These are phyloP conservation scores for Coniochaeta pulveracea DNA, from an alignment of 2,329 filamentous ascomycete species.

Conservation along the genomic window DNA sequence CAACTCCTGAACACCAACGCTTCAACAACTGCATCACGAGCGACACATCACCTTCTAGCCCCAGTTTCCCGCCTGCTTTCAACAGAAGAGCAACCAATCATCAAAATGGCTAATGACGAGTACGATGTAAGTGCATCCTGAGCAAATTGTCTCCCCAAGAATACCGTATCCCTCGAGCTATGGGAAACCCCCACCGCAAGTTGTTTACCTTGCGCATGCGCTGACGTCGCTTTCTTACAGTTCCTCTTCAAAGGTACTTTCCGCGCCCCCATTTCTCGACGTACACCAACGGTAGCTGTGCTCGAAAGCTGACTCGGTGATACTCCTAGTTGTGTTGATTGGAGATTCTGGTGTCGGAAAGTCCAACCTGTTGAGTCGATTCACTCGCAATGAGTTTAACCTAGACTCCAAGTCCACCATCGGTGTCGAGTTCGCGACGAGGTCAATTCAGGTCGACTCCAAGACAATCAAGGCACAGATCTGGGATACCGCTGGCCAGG, in stretches of 20 bases:
- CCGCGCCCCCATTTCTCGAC: conserved; percentile 6
- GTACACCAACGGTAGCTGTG: neutral
- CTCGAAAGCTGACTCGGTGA: conserved; percentile 8
- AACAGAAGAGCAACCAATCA: no score
- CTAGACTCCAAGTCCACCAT: conserved; percentile 99
- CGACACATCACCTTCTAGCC: no score
- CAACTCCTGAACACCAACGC: conserved; percentile 12
- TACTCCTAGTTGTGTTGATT: conserved; percentile 76
- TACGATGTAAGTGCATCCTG: conserved; percentile 96
- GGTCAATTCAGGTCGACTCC: conserved; percentile 95
- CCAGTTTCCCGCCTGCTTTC: no score
- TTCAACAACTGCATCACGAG: conserved; percentile 7
- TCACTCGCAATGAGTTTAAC: conserved; percentile 99
- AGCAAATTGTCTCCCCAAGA: no score
- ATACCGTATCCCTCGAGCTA: no score
- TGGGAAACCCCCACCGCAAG: no score
- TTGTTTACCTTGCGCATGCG: conserved; percentile 15
- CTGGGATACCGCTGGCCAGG: conserved; percentile 98
- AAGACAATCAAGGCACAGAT: conserved; percentile 99
- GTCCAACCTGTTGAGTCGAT: conserved; percentile 98
- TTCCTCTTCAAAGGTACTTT: conserved; percentile 93
- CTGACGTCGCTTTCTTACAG: conserved; percentile 37
- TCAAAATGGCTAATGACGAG: conserved; percentile 96
- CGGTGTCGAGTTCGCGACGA: conserved; percentile 96
- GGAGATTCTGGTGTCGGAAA: conserved; percentile 99